These are phyloP conservation scores for Monosporascus sp. DNA, from an alignment of 2,329 filamentous ascomycete genomes.

Conservation along the genomic window DNA sequence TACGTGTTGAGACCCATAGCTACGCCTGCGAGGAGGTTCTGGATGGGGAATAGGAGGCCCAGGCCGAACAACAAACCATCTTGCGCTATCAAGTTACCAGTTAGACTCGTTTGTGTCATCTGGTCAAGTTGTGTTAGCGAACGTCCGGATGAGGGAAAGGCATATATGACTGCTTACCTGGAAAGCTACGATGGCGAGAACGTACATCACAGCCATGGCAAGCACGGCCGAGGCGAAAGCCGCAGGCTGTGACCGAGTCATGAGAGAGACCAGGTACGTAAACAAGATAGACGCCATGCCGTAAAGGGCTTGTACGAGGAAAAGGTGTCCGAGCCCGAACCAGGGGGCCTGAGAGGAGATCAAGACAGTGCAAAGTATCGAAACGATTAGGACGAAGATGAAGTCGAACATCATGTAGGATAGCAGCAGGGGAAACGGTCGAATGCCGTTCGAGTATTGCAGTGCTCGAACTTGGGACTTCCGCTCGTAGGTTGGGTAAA, in stretches of 20 bases:
- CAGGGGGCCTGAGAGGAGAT: slow-evolving; percentile 51
- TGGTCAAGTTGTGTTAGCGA: background rate
- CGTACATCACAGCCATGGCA: slow-evolving; percentile 19
- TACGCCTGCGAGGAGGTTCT: slow-evolving; percentile 55
- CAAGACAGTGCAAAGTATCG: slow-evolving; percentile 42
- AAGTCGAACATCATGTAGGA: slow-evolving; percentile 63
- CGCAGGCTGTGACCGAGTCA: slow-evolving; percentile 57
- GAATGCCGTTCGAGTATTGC: slow-evolving; percentile 66
- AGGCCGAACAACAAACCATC: slow-evolving; percentile 55
- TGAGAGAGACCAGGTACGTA: slow-evolving; percentile 58
- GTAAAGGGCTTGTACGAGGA: slow-evolving; percentile 59
- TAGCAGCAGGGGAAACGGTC: slow-evolving; percentile 57
- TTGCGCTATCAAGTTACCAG: slow-evolving; percentile 39
- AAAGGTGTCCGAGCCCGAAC: slow-evolving; percentile 58
- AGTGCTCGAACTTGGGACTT: slow-evolving; percentile 57
- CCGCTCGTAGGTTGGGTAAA: slow-evolving; percentile 62
- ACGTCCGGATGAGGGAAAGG: background rate
- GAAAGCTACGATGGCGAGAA: slow-evolving; percentile 20
- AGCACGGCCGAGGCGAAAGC: slow-evolving; percentile 52
- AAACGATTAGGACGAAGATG: slow-evolving; percentile 45
- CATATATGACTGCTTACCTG: slow-evolving; percentile 12
- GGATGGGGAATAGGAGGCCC: slow-evolving; percentile 54
- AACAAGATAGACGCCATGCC: slow-evolving; percentile 57
- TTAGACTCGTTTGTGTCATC: slow-evolving; percentile 12
- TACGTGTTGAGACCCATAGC: slow-evolving; percentile 60